phyloP scores from a whole-genome alignment of 305 asterid genomes.

The Fraxinus nigra region DNA sequence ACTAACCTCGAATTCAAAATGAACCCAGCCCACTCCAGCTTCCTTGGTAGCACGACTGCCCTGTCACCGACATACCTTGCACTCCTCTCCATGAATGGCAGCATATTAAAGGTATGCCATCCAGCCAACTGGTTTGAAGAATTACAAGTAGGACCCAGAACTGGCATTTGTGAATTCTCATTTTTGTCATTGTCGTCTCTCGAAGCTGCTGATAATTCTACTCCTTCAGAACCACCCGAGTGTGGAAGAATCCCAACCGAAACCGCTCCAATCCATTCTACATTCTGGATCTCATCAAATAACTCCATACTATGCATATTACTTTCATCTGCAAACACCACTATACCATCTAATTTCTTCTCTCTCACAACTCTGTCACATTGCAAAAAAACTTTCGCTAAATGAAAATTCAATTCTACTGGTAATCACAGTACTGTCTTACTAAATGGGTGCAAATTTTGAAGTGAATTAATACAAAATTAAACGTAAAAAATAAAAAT shows the following conservation, averaged over 20 bases:
- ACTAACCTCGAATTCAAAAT: constrained; percentile 76
- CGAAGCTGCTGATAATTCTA: constrained; percentile 29
- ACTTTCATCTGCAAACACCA: constrained; percentile 92
- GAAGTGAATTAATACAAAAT: not conserved
- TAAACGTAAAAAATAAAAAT: not conserved
- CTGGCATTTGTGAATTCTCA: constrained; percentile 51
- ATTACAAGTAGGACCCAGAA: constrained; percentile 95
- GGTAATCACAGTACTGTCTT: not conserved
- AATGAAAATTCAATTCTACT: constrained; percentile 23
- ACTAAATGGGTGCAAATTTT: not conserved
- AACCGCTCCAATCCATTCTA: constrained; percentile 81
- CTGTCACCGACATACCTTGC: constrained; percentile 81
- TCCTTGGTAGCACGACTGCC: constrained; percentile 79
- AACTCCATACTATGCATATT: constrained; percentile 89
- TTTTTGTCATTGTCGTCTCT: constrained; percentile 36
- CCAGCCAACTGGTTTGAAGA: constrained; percentile 73
- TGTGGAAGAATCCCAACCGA: constrained; percentile 83
- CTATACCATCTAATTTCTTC: constrained; percentile 72
- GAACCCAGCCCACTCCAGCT: constrained; percentile 93
- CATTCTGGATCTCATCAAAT: constrained; percentile 89
- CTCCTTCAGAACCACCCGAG: constrained; percentile 52
- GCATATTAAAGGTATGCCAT: constrained; percentile 69
- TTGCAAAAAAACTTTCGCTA: constrained; percentile 21
- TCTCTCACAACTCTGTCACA: constrained; percentile 70
- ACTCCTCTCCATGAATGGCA: constrained; percentile 50